phyloP scores from a whole-genome alignment of 2,329 filamentous ascomycete species.

The Scedosporium aurantiacum region DNA sequence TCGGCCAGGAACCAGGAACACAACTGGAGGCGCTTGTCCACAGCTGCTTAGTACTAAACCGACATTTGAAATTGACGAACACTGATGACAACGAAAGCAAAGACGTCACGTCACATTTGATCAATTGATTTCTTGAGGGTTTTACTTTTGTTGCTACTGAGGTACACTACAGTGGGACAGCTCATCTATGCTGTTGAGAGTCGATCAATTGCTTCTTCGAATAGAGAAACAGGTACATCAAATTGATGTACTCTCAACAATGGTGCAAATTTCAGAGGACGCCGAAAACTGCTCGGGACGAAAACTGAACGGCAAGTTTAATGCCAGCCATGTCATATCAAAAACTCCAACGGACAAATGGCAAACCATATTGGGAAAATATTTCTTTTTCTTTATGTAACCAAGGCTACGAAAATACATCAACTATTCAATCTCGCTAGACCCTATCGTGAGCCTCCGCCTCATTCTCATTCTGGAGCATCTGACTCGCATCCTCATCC shows the following conservation, averaged over 20 bases:
- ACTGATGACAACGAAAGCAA: background rate
- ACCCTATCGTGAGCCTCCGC: background rate
- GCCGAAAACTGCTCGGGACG: too few relatives aligned
- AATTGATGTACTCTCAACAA: too few relatives aligned
- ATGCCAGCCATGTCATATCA: too few relatives aligned
- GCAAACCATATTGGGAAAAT: too few relatives aligned
- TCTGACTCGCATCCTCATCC: slow-evolving; percentile 1
- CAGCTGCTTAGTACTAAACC: background rate
- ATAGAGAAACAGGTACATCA: too few relatives aligned
- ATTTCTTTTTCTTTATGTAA: background rate
- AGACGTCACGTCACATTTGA: background rate
- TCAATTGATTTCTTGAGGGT: background rate
- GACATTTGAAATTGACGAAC: background rate
- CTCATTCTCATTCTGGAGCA: background rate
- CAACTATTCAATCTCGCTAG: background rate
- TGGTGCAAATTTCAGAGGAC: too few relatives aligned
- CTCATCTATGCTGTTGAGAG: too few relatives aligned
- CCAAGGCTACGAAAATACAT: background rate
- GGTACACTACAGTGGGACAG: too few relatives aligned
- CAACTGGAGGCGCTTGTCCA: background rate
- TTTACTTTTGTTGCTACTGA: too few relatives aligned
- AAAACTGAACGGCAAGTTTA: too few relatives aligned
- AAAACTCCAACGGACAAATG: too few relatives aligned
- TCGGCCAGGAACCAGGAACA: background rate
- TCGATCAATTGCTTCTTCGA: too few relatives aligned